phyloP scores from a whole-genome alignment of 2,329 filamentous ascomycete genomes.

The Cladosporium colombiae region DNA sequence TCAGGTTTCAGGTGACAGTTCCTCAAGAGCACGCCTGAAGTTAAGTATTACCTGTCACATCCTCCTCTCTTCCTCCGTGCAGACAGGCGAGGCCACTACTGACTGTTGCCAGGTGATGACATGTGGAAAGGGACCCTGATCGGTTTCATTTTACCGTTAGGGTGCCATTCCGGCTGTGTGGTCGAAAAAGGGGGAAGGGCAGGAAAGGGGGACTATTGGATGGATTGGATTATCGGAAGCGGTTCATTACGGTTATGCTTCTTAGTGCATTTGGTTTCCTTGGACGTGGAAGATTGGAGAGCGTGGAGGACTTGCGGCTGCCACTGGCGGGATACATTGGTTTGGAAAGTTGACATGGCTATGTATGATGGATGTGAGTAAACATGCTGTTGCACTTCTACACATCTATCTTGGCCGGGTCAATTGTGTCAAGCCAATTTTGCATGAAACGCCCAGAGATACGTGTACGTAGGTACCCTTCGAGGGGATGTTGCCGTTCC shows the following conservation, averaged over 20 bases:
- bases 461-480: neutral
- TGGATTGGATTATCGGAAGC: neutral
- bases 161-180: neutral
- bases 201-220: neutral
- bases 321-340: too few species aligned
- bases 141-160: neutral
- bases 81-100: neutral
- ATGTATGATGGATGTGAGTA: neutral
- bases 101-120: neutral
- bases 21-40: neutral
- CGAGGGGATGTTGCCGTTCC: neutral
- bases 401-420: neutral
- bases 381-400: neutral
- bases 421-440: neutral
- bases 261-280: neutral
- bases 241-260: neutral
- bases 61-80: neutral
- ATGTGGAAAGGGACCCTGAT: neutral
- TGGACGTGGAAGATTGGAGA: neutral
- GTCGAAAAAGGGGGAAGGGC: neutral
- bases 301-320: neutral
- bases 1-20: neutral
- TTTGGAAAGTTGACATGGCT: neutral
- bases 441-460: neutral
- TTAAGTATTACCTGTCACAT: neutral